phyloP scores from a whole-genome alignment of 2,329 filamentous ascomycete species.

The Colletotrichum falcatum region DNA sequence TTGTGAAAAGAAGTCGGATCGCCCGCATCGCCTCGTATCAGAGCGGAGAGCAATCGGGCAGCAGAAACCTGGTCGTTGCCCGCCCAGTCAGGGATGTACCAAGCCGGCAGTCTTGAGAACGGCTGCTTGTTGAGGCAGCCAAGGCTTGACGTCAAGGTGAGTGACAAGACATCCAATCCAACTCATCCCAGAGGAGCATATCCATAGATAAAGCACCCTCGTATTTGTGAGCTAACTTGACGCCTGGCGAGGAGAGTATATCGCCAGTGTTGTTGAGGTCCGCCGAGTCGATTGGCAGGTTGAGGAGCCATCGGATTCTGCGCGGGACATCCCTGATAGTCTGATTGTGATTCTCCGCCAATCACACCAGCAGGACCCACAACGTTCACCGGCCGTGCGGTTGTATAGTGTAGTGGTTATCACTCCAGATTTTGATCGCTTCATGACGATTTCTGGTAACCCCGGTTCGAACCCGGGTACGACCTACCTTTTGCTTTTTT shows the following conservation, averaged over 20 bases:
- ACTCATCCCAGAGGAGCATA: too few species aligned
- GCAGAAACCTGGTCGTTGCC: slow-evolving; percentile 25
- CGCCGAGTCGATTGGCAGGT: background rate
- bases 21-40: background rate
- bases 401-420: slow-evolving; percentile 42
- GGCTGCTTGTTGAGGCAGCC: background rate
- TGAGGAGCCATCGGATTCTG: background rate
- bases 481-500: slow-evolving; percentile 17
- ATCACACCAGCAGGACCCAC: slow-evolving; percentile 14
- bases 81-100: slow-evolving; percentile 12
- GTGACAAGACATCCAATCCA: background rate
- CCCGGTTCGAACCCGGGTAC: slow-evolving; percentile 41
- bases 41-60: slow-evolving; percentile 23
- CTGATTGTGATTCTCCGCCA: background rate
- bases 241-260: background rate
- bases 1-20: background rate
- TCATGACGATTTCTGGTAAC: slow-evolving; percentile 25
- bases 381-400: background rate
- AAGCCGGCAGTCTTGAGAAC: background rate
- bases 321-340: background rate
- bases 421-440: slow-evolving; percentile 39
- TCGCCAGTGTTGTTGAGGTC: background rate
- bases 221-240: too few species aligned
- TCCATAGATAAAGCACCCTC: too few species aligned
- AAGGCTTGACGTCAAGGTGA: slow-evolving; percentile 1